Base-by-base conservation (phyloP, 768 basidiomycete genomes). In the Serendipita sp. region DNA sequence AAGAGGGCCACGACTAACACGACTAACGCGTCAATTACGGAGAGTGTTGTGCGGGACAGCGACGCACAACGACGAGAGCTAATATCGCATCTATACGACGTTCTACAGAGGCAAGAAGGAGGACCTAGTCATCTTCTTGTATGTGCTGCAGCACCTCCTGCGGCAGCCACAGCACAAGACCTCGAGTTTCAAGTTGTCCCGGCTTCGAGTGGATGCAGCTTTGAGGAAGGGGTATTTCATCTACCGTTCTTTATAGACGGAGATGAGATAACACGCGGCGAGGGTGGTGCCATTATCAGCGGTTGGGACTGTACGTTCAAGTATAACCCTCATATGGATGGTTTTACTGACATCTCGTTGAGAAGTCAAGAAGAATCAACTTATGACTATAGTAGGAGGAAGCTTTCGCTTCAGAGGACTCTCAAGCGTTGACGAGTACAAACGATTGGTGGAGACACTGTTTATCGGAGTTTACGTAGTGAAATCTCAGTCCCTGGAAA, bases 401-500 rank as follows among this genome's bases (percentile, higher is more conserved):
- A 83, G 79, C 0, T 86, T 88, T 68, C 68, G 73, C 0, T 74
- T 87, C 64, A 74, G 73, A 64, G 82, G 79, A 9, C 66, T 78
- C 14, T 70, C 70, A 13, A 78, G 79, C 1, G 68, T 71, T 1
- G 33, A 67, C 3, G 78, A 81, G 61, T 75, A 83, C 65, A 65
- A 67, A 2, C 63, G 75, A 0, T 74, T 88, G 0, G 70, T 71
- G 53, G 76, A 74, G 45, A 72, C 80, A 17, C 79, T 88, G 16
- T 77, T 79, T 16, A 66, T 85, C 9, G 67, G 78, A 0, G 71
- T 81, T 16, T 85, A 81, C 68, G 68, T 76, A 7, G 79, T 82
- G 66, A 75, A 84, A 1, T 81, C 82, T 1, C 74, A 84, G 34
- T 64, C 82, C 3, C 78, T 86, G 16, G 85, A 86, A 67, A 82